Conservation (phyloP, 2,329 filamentous ascomycete species). For the Biscogniauxia marginata region DNA sequence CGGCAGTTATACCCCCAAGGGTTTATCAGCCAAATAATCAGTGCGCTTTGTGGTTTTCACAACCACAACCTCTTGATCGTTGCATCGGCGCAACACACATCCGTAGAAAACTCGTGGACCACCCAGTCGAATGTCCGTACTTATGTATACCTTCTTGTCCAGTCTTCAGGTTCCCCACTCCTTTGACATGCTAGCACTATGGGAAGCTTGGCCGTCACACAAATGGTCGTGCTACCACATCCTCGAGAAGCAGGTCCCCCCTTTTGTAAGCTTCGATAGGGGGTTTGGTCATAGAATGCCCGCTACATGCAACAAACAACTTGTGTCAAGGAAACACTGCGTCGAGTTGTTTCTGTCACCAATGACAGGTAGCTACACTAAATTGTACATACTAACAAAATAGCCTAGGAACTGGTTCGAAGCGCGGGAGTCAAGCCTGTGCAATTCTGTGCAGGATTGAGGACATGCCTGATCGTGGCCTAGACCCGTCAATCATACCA, state of each 20-base stretch:
- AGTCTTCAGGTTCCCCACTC: slow-evolving; percentile 9
- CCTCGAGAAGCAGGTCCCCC: slow-evolving; percentile 13
- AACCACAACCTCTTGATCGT: slow-evolving; percentile 15
- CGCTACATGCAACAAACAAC: no score
- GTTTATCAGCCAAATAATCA: slow-evolving; percentile 13
- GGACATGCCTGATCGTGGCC: slow-evolving; percentile 17
- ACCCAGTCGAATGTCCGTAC: slow-evolving; percentile 15
- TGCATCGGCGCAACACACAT: slow-evolving; percentile 22
- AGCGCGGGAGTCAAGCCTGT: slow-evolving; percentile 7
- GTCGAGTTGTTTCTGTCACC: not conserved
- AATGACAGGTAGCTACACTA: no score
- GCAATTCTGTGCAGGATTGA: slow-evolving; percentile 15
- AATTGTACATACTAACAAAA: no score
- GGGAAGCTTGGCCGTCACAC: slow-evolving; percentile 17
- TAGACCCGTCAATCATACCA: slow-evolving; percentile 7
- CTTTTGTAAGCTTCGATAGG: slow-evolving; percentile 12
- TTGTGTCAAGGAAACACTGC: not conserved
- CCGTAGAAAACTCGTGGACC: slow-evolving; percentile 19
- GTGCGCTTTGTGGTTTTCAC: slow-evolving; percentile 2
- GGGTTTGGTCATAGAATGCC: no score
- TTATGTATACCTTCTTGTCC: no score
- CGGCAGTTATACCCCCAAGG: slow-evolving; percentile 16
- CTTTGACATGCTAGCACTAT: slow-evolving; percentile 16
- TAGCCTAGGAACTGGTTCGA: not conserved
- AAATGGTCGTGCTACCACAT: slow-evolving; percentile 15